Base-by-base conservation (phyloP, 2,329 filamentous ascomycete genomes). In the Arthrinium phaeospermum region DNA sequence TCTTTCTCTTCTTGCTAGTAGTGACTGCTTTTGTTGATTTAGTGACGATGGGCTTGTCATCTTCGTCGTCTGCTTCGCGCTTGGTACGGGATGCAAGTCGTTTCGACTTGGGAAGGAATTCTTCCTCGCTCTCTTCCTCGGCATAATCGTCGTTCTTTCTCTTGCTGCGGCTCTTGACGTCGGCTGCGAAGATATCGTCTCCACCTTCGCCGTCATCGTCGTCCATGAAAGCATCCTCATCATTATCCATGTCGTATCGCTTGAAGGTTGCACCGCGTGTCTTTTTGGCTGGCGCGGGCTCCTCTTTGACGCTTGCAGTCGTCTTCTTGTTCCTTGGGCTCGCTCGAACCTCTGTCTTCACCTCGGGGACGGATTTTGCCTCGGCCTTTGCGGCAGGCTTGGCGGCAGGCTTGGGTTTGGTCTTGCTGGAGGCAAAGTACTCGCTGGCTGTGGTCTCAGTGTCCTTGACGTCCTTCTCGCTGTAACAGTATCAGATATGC, bases 131-230 rank as follows among this genome's bases (percentile, higher is more conserved):
- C 27, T 90, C 90, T 73, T 93, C 92, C 73, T 93, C 92, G 72
- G 89, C 87, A 71, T 95, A 94, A 70, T 94, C 92, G 78, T 96
- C 93, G 53, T 91, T 91, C 77, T 91, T 92, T 68, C 89, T 87
- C 79, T 91, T 94, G 72, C 88, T 90, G 64, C 89, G 85, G 68
- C 88, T 88, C 79, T 91, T 92, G 46, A 88, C 88, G 75, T 94
- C 91, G 4, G 92, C 91, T 19, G 92, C 93, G 81, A 95, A 95
- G 27, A 98, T 95, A 77, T 98, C 95, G 75, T 94, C 93, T n/a
- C 90, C 92, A 3, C 89, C 91, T 64, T 94, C 90, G 8, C 89
- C 87, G 46, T 91, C 91, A 70, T 93, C 92, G 27, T 94, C 89
- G 75, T 92, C 82, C 72, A 88, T 90, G 6, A 86, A 87, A 77